Evolutionary conservation across 2,329 filamentous ascomycete species (phyloP), one percentile per base, ranked within the genome.

Genomic region (Paracorniculantispora psalliotae): DNA sequence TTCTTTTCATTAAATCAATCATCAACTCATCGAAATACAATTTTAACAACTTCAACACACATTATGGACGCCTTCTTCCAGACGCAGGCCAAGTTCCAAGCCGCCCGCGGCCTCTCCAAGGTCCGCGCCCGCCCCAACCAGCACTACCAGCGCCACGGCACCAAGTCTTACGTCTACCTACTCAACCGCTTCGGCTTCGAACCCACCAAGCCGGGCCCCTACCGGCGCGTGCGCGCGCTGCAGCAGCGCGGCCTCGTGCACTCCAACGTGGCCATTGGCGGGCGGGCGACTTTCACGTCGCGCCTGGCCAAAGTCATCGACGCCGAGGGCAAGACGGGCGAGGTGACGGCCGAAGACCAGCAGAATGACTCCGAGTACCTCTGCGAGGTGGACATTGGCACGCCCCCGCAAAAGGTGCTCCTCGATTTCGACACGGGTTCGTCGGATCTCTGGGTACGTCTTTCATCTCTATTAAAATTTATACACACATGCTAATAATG

Each of bases 391-490:
- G 37, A 26, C 1, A 48, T 61, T 10, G 53, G 59, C 82, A 66
- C 62, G 75, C 70, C 10, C 13, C 57, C 58, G 28, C 72, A 77
- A 65, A 74, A 69, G 2, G 61, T 77, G 33, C 69, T 73, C 23
- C 65, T 77, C 35, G 71, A 75, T 62, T 74, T 77, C 28, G 75
- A 77, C 62, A 77, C 75, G 0, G 75, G 75, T 1, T 77, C 74
- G 4, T 72, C 73, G 15, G 75, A 77, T 59, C 67, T 73, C 21
- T 74, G 71, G 72, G 71, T 73, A 50, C 2, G 30, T 49, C 6
- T 35, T 17, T 35, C 4, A 5, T 28, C 4, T 13, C 3, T 12
- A n/a, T n/a, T n/a, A n/a, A n/a, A n/a, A n/a, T n/a, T n/a, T n/a
- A n/a, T n/a, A n/a, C n/a, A 10, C 19, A 21, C 6, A 2, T 1